A percentile compares a stretch with the other conserved stretches of the same genome.
Evolutionary conservation across 495 filamentous ascomycete species (phyloP).

Genomic region (Podospora didyma): DNA sequence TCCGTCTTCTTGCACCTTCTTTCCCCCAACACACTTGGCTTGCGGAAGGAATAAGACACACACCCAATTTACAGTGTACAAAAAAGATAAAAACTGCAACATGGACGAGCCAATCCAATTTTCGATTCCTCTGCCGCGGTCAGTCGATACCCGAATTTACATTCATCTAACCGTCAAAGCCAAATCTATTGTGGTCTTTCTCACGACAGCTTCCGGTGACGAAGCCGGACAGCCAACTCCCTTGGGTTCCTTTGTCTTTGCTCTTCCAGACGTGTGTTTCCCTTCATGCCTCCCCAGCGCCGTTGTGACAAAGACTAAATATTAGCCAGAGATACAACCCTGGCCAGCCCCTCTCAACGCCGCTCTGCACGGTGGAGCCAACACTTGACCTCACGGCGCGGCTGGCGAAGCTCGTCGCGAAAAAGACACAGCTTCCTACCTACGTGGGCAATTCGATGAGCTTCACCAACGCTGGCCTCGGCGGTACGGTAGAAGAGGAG

Average conservation of each 20-base stretch:
- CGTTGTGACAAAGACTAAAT: conserved; percentile 3
- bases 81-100: background rate
- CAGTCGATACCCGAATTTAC: conserved; percentile 74
- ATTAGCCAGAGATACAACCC: conserved; percentile 49
- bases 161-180: conserved; percentile 67
- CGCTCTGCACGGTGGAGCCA: conserved; percentile 67
- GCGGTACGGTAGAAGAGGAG: conserved; percentile 83
- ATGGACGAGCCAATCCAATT: conserved; percentile 53
- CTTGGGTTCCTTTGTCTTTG: conserved; percentile 85
- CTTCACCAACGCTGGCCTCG: conserved; percentile 62
- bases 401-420: conserved; percentile 75
- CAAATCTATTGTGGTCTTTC: conserved; percentile 66
- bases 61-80: no score
- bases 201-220: conserved; percentile 67
- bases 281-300: background rate
- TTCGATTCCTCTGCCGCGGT: conserved; percentile 71
- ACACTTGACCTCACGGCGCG: conserved; percentile 84
- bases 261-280: conserved; percentile 75
- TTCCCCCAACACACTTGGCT: background rate
- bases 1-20: background rate
- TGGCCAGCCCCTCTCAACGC: conserved; percentile 66
- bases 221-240: conserved; percentile 48
- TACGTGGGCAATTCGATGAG: conserved; percentile 82
- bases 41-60: background rate
- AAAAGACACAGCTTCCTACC: conserved; percentile 61